Base-by-base conservation (phyloP, 2,329 filamentous ascomycete genomes). In the Exophiala mesophila region DNA sequence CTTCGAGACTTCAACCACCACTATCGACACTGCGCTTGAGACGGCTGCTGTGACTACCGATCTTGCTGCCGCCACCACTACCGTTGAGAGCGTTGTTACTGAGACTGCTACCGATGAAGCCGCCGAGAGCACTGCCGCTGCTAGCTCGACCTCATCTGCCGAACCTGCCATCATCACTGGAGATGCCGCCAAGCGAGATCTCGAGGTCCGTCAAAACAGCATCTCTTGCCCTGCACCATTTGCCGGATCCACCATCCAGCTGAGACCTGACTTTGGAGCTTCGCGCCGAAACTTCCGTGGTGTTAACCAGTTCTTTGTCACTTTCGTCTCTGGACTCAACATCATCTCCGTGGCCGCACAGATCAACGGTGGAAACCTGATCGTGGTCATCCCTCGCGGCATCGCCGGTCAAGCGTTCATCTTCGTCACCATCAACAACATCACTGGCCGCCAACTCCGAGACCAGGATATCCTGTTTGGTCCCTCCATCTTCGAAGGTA, bases 401-500 rank as follows among this genome's bases (percentile, higher is more conserved):
- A 39, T 48, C 24, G 23, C 37, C 8, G 55, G 55, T 2, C 55
- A 57, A 28, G 42, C 42, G 4, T 57, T 53, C 24, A 45, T 53
- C 18, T 45, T 57, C 37, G 42, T 57, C 31, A 55, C 53, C 9
- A 44, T 43, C 33, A 19, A 49, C 17, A 51, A 54, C 28, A 39
- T 54, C 30, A 19, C 37, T 16, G 48, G 52, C 23, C n/a, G 41
- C 13, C 39, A 28, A 33, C 36, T 57, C 23, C 45, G 29, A 13
- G 55, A 47, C 19, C 20, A 19, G 5, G 49, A 51, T 36, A 41
- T 54, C 21, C 28, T 56, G 19, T 53, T 54, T 23, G 55, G 55
- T 4, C 55, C 55, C 13, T 49, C 50, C 12, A 49, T 57, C 30
- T 24, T 56, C 24, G 52, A 57, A 35, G 43, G 54, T 51, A 32